phyloP scores from a whole-genome alignment of 2,329 filamentous ascomycete species.

The Cytospora schulzeri region DNA sequence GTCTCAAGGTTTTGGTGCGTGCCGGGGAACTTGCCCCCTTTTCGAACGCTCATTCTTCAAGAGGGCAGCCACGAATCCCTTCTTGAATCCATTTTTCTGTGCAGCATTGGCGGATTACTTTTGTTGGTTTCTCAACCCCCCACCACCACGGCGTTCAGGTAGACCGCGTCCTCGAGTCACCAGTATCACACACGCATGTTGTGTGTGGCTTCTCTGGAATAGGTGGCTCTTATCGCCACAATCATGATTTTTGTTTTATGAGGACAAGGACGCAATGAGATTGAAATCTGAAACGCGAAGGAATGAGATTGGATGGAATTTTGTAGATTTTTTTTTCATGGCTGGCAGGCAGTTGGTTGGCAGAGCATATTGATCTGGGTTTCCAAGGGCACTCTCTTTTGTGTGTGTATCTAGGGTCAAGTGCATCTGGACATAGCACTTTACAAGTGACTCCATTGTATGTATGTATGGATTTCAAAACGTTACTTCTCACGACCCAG shows the following conservation, averaged over 20 bases:
- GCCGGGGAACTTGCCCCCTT: slow-evolving; percentile 8
- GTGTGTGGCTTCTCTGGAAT: slow-evolving; percentile 1
- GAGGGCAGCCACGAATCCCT: neutral
- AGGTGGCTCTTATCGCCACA: neutral
- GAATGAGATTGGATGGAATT: neutral
- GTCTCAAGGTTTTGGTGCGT: neutral
- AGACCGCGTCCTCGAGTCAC: slow-evolving; percentile 7
- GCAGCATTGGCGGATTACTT: slow-evolving; percentile 8
- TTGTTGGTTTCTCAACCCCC: neutral
- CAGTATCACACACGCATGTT: slow-evolving; percentile 11
- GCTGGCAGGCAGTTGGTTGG: too few species aligned
- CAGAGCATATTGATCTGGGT: neutral
- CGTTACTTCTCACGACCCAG: neutral
- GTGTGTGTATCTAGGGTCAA: neutral
- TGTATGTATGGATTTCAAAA: neutral
- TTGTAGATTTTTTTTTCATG: too few species aligned
- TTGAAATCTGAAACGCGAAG: neutral
- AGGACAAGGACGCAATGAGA: slow-evolving; percentile 4
- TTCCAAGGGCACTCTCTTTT: neutral
- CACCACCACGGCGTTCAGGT: slow-evolving; percentile 15
- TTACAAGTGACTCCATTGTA: neutral
- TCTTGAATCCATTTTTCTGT: neutral
- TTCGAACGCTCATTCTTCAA: slow-evolving; percentile 10
- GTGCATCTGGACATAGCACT: neutral
- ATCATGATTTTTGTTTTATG: slow-evolving; percentile 22